These are phyloP conservation scores for Globisporangium emineosum DNA, from an alignment of 352 stramenopile species.

Conservation along the genomic window DNA sequence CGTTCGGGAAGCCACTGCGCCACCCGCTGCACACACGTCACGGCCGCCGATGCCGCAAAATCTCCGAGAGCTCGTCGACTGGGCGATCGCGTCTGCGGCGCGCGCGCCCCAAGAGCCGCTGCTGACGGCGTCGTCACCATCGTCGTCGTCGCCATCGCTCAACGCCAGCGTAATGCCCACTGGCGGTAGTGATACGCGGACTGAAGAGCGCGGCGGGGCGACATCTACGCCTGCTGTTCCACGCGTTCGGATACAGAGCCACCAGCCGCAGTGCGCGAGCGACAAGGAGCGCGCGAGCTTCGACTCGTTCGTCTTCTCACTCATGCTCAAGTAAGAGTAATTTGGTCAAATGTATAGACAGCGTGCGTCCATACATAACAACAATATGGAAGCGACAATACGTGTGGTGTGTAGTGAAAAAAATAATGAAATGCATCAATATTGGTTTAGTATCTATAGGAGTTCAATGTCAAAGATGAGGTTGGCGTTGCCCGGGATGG, in stretches of 20 bases:
- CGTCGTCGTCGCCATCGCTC: slow-evolving; percentile 7
- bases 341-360: not conserved
- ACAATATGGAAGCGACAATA: no score
- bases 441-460: slow-evolving; percentile 40
- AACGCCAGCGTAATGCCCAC: not conserved
- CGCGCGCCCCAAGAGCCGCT: slow-evolving; percentile 28
- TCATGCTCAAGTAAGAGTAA: slow-evolving; percentile 36
- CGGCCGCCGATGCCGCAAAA: slow-evolving; percentile 37
- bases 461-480: slow-evolving; percentile 95
- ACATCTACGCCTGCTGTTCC: not conserved
- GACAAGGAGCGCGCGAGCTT: slow-evolving; percentile 37
- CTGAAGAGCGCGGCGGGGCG: not conserved
- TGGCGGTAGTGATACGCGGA: not conserved
- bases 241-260: not conserved
- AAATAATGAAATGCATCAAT: slow-evolving; percentile 8
- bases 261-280: not conserved
- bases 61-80: slow-evolving; percentile 41
- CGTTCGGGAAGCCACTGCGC: slow-evolving; percentile 39
- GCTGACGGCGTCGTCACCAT: slow-evolving; percentile 24
- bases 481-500: slow-evolving; percentile 90
- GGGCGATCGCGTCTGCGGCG: slow-evolving; percentile 22
- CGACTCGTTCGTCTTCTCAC: slow-evolving; percentile 44
- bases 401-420: no score
- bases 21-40: slow-evolving; percentile 23
- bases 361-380: not conserved